Evolutionary conservation across 208 protist species (phyloP).

Genomic region (Crithidia sp.): DNA sequence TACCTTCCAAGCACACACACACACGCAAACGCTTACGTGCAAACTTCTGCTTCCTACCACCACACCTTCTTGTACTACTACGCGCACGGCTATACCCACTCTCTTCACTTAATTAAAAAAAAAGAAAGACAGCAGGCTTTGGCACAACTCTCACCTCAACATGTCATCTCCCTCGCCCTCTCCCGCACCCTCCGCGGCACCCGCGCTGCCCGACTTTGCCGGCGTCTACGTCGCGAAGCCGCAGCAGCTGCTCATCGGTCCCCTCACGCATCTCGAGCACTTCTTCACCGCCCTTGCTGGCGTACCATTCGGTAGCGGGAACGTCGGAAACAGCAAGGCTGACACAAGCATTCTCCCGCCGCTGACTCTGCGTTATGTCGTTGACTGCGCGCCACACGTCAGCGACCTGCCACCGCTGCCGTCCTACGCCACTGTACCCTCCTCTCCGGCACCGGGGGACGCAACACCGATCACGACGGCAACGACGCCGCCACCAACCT

Average conservation of each 20-base stretch:
- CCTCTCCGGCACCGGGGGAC: background rate
- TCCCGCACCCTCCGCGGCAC: background rate
- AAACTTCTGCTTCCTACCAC: no score
- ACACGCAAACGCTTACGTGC: no score
- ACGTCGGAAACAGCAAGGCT: background rate
- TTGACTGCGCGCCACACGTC: slow-evolving; percentile 31
- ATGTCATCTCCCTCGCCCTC: background rate
- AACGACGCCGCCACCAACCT: background rate
- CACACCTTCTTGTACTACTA: no score
- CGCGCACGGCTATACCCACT: no score
- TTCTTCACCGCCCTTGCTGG: slow-evolving; percentile 19
- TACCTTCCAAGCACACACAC: no score
- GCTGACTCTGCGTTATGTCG: slow-evolving; percentile 23
- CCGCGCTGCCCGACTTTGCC: slow-evolving; percentile 8
- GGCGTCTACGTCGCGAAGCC: slow-evolving; percentile 38
- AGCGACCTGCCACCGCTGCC: slow-evolving; percentile 13
- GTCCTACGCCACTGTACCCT: background rate
- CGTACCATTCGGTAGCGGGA: slow-evolving; percentile 4
- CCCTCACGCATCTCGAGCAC: slow-evolving; percentile 23
- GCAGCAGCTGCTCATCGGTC: slow-evolving; percentile 29
- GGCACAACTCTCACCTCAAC: no score
- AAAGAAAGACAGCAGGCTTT: no score
- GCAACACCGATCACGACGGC: background rate
- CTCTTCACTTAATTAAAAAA: no score
- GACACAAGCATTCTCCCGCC: background rate